Conservation (phyloP, 169 alveolate species). For the Babesia ovata region DNA sequence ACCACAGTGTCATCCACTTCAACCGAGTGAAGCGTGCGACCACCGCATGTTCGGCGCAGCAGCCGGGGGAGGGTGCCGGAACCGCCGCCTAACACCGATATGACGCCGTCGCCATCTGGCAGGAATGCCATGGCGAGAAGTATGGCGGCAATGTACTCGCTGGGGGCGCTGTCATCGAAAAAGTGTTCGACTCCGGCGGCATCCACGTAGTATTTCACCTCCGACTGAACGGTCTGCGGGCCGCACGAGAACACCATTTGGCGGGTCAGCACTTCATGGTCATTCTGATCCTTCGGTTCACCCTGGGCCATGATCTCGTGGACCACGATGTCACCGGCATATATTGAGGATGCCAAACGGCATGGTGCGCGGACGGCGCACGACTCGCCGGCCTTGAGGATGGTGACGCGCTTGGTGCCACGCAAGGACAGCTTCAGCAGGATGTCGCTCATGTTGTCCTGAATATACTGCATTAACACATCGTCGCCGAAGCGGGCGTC, state of each 20-base stretch:
- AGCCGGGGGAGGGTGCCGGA: conserved; percentile 46
- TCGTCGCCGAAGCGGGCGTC: conserved; percentile 48
- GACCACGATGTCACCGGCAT: conserved; percentile 49
- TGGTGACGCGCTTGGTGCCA: conserved; percentile 28
- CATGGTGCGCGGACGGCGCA: conserved; percentile 36
- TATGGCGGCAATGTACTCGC: conserved; percentile 55
- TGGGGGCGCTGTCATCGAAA: conserved; percentile 5
- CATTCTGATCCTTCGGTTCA: not conserved
- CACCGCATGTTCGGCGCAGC: not conserved
- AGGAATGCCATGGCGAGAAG: conserved; percentile 45
- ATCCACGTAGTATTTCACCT: conserved; percentile 31
- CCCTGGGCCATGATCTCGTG: conserved; percentile 25
- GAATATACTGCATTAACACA: conserved; percentile 43
- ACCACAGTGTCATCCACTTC: conserved; percentile 50
- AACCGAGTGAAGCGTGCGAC: conserved; percentile 22
- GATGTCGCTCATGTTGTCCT: conserved; percentile 40
- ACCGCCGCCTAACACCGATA: conserved; percentile 48
- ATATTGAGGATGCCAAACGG: conserved; percentile 34
- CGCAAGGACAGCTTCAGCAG: conserved; percentile 39
- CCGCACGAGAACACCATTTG: conserved; percentile 78
- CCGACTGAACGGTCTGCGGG: conserved; percentile 78
- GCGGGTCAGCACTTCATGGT: conserved; percentile 57
- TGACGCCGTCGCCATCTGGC: conserved; percentile 12
- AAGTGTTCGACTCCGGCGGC: conserved; percentile 19
- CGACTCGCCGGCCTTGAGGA: conserved; percentile 61